Conservation (phyloP, 257 asterid genomes). For the Thymus mandschuricus region DNA sequence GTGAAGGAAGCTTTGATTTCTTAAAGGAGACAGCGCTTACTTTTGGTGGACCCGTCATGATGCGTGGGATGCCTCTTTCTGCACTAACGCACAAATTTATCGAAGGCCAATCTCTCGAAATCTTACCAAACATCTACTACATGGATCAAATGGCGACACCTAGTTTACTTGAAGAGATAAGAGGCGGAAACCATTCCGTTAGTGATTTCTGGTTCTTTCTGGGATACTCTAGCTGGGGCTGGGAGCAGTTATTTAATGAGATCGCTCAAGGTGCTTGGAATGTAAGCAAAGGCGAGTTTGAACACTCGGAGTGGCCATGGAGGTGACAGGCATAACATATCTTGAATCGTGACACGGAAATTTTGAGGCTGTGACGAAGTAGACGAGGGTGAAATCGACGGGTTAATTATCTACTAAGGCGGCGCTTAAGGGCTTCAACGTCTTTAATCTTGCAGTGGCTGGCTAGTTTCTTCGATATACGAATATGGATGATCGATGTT, state of each 20-base stretch:
- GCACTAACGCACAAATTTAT: constrained; percentile 53
- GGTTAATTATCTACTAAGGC: background rate
- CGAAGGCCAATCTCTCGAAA: constrained; percentile 45
- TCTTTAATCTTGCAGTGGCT: too few species aligned
- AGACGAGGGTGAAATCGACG: background rate
- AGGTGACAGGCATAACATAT: constrained; percentile 20
- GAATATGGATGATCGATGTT: too few species aligned
- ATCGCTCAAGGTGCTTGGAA: constrained; percentile 92
- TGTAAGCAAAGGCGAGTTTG: constrained; percentile 47
- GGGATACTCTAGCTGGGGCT: constrained; percentile 83
- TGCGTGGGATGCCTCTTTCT: constrained; percentile 78
- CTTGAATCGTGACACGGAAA: background rate
- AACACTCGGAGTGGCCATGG: constrained; percentile 61
- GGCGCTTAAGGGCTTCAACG: background rate
- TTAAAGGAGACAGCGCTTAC: constrained; percentile 71
- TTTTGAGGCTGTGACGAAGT: background rate
- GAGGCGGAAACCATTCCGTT: constrained; percentile 57
- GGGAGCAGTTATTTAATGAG: constrained; percentile 80
- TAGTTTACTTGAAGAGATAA: constrained; percentile 55
- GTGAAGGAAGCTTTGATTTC: constrained; percentile 53
- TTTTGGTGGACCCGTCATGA: constrained; percentile 85
- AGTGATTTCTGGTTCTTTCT: constrained; percentile 76
- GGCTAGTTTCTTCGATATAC: too few species aligned
- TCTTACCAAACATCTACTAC: constrained; percentile 59
- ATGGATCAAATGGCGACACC: constrained; percentile 58